These are phyloP conservation scores for Rugonectria rugulosa DNA, from an alignment of 2,329 filamentous ascomycete species.

Conservation along the genomic window DNA sequence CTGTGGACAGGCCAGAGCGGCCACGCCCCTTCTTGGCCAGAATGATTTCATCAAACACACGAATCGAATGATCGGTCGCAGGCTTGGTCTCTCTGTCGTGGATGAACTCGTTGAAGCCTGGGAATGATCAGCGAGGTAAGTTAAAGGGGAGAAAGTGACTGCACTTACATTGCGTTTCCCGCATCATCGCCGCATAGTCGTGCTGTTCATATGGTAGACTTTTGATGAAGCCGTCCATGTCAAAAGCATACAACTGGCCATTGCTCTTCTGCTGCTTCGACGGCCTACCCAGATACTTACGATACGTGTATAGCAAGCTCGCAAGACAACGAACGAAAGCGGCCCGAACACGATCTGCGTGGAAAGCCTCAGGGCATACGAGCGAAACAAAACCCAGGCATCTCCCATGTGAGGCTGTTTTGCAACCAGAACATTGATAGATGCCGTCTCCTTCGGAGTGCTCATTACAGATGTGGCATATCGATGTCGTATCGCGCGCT, in stretches of 20 bases:
- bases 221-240: conserved; percentile 70
- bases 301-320: conserved; percentile 72
- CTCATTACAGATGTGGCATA: conserved; percentile 80
- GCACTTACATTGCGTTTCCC: conserved; percentile 69
- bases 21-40: conserved; percentile 77
- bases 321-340: conserved; percentile 71
- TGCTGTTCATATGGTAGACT: conserved; percentile 72
- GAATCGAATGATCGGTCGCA: conserved; percentile 69
- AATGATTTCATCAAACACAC: conserved; percentile 85
- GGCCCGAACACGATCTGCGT: conserved; percentile 67
- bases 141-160: not conserved
- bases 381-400: conserved; percentile 69
- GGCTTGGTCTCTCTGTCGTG: conserved; percentile 77
- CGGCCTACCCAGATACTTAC: conserved; percentile 68
- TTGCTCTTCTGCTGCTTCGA: conserved; percentile 66
- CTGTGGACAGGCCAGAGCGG: conserved; percentile 70
- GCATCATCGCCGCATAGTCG: conserved; percentile 69
- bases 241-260: conserved; percentile 68
- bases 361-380: conserved; percentile 70
- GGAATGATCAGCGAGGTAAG: conserved; percentile 17
- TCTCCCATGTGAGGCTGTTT: conserved; percentile 62
- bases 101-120: conserved; percentile 80
- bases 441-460: conserved; percentile 75
- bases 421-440: conserved; percentile 76
- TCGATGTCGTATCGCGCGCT: conserved; percentile 63